phyloP scores from a whole-genome alignment of 1,139 yeast genomes.

The Candida albicans region DNA sequence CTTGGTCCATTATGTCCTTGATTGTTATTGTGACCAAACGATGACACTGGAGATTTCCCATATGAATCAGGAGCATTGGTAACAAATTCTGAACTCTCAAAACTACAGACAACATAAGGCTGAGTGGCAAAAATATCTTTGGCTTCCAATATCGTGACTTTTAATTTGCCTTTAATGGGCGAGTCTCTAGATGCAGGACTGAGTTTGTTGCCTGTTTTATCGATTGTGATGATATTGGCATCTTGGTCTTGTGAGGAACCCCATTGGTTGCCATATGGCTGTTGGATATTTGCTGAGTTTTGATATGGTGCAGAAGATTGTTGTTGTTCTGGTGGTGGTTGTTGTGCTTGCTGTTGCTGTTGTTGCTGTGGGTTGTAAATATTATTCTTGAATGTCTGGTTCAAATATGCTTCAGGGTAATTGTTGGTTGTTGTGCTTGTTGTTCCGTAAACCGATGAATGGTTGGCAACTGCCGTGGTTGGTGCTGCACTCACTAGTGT shows the following conservation, averaged over 20 bases:
- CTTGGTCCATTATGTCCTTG: constrained; percentile 8
- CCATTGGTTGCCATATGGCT: constrained; percentile 17
- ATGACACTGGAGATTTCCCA: constrained; percentile 48
- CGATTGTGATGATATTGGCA: constrained; percentile 48
- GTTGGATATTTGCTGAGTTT: constrained; percentile 2
- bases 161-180: constrained; percentile 73
- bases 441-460: constrained; percentile 68
- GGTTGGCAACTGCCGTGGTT: constrained; percentile 65
- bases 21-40: neutral
- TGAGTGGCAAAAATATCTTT: constrained; percentile 55
- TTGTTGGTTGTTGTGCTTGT: constrained; percentile 34
- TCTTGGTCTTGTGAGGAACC: constrained; percentile 17
- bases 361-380: constrained; percentile 10
- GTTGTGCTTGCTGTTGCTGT: constrained; percentile 11
- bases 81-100: constrained; percentile 88
- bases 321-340: constrained; percentile 11
- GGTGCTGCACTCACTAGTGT: constrained; percentile 45
- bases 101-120: constrained; percentile 92
- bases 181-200: constrained; percentile 12
- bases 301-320: constrained; percentile 5
- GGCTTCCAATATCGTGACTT: constrained; percentile 80
- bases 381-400: constrained; percentile 24
- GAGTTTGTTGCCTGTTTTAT: constrained; percentile 40
- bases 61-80: constrained; percentile 75
- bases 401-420: constrained; percentile 25